Base-by-base conservation (phyloP, 2,329 filamentous ascomycete genomes). In the Monilinia fructicola region DNA sequence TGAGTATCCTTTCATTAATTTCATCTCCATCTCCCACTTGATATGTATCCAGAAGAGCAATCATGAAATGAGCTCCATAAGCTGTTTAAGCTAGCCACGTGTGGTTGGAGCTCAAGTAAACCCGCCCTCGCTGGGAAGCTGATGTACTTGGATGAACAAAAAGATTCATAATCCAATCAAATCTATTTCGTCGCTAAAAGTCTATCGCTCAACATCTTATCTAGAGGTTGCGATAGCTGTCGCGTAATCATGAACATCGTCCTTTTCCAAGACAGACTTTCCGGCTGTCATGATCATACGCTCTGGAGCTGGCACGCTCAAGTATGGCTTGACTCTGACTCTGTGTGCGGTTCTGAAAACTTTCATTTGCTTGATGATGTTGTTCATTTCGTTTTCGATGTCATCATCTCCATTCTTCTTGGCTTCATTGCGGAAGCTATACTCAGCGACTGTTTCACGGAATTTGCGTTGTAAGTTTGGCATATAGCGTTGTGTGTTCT, bases 241-340 rank as follows among this genome's bases (percentile, higher is more conserved):
- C 38, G 55, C 38, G 26, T 42, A 50, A 16, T 66, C 66, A 18
- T 62, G 66, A 53, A 66, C 35, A 26, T 63, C n/a, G n/a, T 12
- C 59, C 6, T 48, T 64, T 28, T 68, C 67, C 3, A 67, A 31
- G 7, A 67, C 31, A 55, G 58, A 58, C 40, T 77, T 78, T 12
- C 76, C 77, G 16, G 77, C 77, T 38, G 76, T 78, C 77, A 78
- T 78, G 31, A 73, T 74, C 38, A 77, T 59, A 35, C 76, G 67
- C 62, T 78, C 77, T 16, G 77, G 76, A 9, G 76, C 76, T 10
- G 75, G 74, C 26, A 73, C 67, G 31, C 67, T 67, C 28, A 78
- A 67, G 58, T 78, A 78, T 14, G 66, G 42, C 64, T 73, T 74
- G 10, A 72, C 72, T 23, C 76, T 73, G 0, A 54, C 65, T 23